Conservation (phyloP, 2,329 filamentous ascomycete genomes). For the Fusarium sp. region DNA sequence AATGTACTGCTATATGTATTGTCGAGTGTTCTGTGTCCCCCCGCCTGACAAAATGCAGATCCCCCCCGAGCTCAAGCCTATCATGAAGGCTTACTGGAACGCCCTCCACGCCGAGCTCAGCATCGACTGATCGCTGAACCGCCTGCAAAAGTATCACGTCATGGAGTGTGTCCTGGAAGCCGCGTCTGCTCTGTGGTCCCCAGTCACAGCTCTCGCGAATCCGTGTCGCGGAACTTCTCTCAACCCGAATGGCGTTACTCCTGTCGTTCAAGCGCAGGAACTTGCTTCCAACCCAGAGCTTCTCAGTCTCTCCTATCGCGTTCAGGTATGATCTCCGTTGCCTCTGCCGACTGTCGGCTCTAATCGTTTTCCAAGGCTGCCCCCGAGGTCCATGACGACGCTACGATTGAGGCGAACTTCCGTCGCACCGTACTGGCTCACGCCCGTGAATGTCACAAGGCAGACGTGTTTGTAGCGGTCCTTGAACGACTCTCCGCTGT, state of each 20-base stretch:
- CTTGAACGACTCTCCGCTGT: not conserved
- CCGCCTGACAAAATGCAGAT: not conserved
- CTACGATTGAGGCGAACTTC: not conserved
- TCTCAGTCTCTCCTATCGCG: not conserved
- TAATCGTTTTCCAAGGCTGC: not conserved
- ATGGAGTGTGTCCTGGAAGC: not conserved
- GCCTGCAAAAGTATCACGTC: not conserved
- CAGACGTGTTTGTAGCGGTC: not conserved
- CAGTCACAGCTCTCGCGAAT: not conserved
- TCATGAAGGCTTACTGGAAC: not conserved
- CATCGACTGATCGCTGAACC: not conserved
- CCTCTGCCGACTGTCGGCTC: not conserved
- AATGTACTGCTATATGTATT: not conserved
- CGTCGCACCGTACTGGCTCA: not conserved
- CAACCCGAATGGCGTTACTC: not conserved
- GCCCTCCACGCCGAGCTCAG: too few species aligned
- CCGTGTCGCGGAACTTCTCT: not conserved
- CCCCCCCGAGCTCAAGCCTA: not conserved
- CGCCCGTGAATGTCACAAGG: not conserved
- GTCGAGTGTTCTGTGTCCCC: not conserved
- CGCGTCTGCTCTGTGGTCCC: not conserved
- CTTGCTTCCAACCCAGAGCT: not conserved
- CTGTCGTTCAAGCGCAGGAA: not conserved
- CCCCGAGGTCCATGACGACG: not conserved
- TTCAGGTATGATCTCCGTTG: not conserved